Conservation (phyloP, 2,329 filamentous ascomycete species). For the Scleromitrula shiraiana region DNA sequence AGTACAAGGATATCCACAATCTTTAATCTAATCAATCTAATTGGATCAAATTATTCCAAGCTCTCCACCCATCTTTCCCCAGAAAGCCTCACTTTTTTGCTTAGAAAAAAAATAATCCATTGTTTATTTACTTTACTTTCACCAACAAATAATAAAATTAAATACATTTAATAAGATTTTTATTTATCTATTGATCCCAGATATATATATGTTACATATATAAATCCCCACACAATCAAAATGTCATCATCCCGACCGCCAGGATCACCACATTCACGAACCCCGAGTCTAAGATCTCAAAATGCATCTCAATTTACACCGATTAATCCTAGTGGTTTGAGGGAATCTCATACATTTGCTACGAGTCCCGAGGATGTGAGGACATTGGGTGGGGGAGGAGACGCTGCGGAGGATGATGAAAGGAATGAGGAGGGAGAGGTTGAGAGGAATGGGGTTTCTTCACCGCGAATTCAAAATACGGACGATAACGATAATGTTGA, state of each 20-base stretch:
- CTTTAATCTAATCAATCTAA: no score
- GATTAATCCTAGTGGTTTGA: conserved; percentile 23
- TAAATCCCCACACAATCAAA: neutral
- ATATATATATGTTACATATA: no score
- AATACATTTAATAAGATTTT: no score
- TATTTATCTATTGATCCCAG: no score
- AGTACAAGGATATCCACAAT: no score
- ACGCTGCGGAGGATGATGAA: conserved; percentile 15
- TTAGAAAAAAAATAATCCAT: neutral
- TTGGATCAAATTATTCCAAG: neutral
- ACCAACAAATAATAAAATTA: neutral
- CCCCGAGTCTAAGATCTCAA: conserved; percentile 6
- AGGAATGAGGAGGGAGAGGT: neutral
- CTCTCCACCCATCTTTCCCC: neutral
- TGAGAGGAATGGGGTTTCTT: conserved; percentile 1
- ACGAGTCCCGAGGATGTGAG: conserved; percentile 18
- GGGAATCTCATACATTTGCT: conserved; percentile 24
- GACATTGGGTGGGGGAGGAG: neutral
- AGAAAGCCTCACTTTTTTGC: neutral
- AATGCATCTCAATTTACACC: conserved; percentile 14
- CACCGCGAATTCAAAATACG: conserved; percentile 18
- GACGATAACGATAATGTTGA: conserved; percentile 15
- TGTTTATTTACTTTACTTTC: neutral
- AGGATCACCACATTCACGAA: neutral
- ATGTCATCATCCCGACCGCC: conserved; percentile 7